These are phyloP conservation scores for Pichia sp. DNA, from an alignment of 1,139 yeast species.

Conservation along the genomic window DNA sequence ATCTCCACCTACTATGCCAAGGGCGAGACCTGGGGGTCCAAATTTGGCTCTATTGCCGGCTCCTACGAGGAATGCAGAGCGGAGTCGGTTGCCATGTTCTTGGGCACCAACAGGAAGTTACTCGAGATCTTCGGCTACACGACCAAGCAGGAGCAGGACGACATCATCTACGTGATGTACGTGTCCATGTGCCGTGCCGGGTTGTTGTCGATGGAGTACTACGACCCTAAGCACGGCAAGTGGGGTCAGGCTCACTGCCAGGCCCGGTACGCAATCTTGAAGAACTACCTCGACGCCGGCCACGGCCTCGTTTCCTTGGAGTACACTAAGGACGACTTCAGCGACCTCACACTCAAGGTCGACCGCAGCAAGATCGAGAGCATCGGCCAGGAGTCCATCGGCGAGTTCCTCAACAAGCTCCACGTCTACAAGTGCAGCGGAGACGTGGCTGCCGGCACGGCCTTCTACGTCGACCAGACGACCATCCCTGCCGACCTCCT, in stretches of 20 bases:
- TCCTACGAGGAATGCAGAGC: slow-evolving; percentile 92
- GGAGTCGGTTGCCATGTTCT: slow-evolving; percentile 79
- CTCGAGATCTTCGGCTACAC: slow-evolving; percentile 69
- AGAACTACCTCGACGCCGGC: slow-evolving; percentile 67
- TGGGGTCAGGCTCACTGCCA: slow-evolving; percentile 99
- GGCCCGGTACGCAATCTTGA: slow-evolving; percentile 81
- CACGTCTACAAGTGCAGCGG: slow-evolving; percentile 79
- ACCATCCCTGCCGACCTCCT: slow-evolving; percentile 61
- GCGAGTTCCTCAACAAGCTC: slow-evolving; percentile 63
- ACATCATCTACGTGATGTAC: slow-evolving; percentile 61
- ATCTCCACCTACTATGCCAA: slow-evolving; percentile 65
- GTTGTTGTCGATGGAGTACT: slow-evolving; percentile 70
- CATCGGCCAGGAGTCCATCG: slow-evolving; percentile 69
- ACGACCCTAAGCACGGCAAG: slow-evolving; percentile 75
- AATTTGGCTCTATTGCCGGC: slow-evolving; percentile 78
- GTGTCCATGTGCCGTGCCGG: slow-evolving; percentile 88
- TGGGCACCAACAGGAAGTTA: slow-evolving; percentile 63
- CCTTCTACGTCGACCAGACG: slow-evolving; percentile 62
- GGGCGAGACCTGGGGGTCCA: slow-evolving; percentile 87
- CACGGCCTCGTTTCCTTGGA: slow-evolving; percentile 52
- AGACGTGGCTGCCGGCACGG: slow-evolving; percentile 58
- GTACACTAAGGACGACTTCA: slow-evolving; percentile 42
- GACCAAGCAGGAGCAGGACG: slow-evolving; percentile 53
- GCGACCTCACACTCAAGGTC: slow-evolving; percentile 56
- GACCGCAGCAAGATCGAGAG: slow-evolving; percentile 59